phyloP scores from a whole-genome alignment of 1,284 basidiomycete genomes.

The Naganishia liquefaciens region DNA sequence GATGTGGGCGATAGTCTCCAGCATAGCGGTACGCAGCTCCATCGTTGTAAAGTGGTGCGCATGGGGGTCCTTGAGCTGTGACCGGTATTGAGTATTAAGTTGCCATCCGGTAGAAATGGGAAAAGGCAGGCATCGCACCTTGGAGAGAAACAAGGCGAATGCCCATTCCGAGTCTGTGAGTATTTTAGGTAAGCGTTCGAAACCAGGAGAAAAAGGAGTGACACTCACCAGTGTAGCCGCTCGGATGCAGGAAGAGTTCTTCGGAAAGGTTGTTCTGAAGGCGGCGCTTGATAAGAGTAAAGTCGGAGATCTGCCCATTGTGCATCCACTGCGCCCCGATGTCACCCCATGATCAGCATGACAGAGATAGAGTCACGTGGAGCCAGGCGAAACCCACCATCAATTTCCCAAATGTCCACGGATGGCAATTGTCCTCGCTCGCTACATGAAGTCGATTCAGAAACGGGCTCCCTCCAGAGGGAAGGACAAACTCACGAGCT shows the following conservation, averaged over 20 bases:
- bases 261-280: conserved; percentile 75
- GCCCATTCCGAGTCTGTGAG: conserved; percentile 86
- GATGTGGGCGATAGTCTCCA: conserved; percentile 75
- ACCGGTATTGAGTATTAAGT: conserved; percentile 21
- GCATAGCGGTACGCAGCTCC: conserved; percentile 69
- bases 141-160: conserved; percentile 85
- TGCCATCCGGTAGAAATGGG: conserved; percentile 7
- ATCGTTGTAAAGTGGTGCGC: conserved; percentile 56
- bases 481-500: conserved; percentile 43
- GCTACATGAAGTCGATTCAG: conserved; percentile 54
- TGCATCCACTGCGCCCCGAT: conserved; percentile 84
- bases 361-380: not conserved
- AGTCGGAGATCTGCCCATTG: conserved; percentile 82
- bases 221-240: conserved; percentile 80
- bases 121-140: conserved; percentile 57
- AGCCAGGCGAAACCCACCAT: conserved; percentile 68
- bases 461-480: not conserved
- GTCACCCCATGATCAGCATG: conserved; percentile 35
- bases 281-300: conserved; percentile 73
- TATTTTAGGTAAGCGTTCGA: not conserved
- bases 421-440: conserved; percentile 91
- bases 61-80: conserved; percentile 74
- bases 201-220: not conserved
- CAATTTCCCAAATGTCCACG: conserved; percentile 79
- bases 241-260: conserved; percentile 77